phyloP scores from a whole-genome alignment of 345 rosid species.

The Adansonia digitata region DNA sequence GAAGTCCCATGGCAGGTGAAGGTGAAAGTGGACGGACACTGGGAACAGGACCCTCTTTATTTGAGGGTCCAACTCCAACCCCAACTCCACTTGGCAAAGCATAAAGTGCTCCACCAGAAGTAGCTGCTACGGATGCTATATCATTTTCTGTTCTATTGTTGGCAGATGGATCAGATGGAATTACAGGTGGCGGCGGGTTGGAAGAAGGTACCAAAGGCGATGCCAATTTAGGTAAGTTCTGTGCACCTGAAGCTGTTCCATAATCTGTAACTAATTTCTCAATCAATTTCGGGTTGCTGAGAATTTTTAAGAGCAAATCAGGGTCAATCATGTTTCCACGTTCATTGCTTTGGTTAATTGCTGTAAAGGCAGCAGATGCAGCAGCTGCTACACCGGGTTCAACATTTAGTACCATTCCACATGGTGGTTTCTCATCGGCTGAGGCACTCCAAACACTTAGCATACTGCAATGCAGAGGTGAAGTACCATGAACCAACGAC shows the following conservation, averaged over 20 bases:
- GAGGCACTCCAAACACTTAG: slow-evolving; percentile 16
- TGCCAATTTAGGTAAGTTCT: slow-evolving; percentile 26
- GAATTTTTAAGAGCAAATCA: slow-evolving; percentile 71
- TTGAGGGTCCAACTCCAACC: slow-evolving; percentile 25
- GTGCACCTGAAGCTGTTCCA: slow-evolving; percentile 39
- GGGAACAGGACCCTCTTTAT: slow-evolving; percentile 29
- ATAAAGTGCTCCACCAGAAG: slow-evolving; percentile 46
- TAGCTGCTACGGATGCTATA: slow-evolving; percentile 25
- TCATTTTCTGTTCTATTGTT: slow-evolving; percentile 36
- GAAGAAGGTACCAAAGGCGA: slow-evolving; percentile 17
- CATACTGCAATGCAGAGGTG: slow-evolving; percentile 24
- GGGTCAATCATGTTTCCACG: slow-evolving; percentile 66
- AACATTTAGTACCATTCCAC: slow-evolving; percentile 29
- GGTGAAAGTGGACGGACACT: slow-evolving; percentile 30
- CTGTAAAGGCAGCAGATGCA: slow-evolving; percentile 63
- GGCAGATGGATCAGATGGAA: slow-evolving; percentile 29
- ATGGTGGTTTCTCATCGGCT: slow-evolving; percentile 29
- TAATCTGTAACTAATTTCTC: slow-evolving; percentile 61
- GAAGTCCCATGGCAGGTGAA: slow-evolving; percentile 29
- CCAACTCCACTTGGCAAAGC: slow-evolving; percentile 42
- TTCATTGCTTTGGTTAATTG: slow-evolving; percentile 58
- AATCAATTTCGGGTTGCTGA: slow-evolving; percentile 65
- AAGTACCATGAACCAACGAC: slow-evolving; percentile 28
- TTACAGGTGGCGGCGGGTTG: slow-evolving; percentile 19
- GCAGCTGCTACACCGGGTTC: slow-evolving; percentile 64